Evolutionary conservation across 1,284 basidiomycete genomes (phyloP), one percentile per base, ranked within the genome.

Genomic region (Rhizopogon parksii): DNA sequence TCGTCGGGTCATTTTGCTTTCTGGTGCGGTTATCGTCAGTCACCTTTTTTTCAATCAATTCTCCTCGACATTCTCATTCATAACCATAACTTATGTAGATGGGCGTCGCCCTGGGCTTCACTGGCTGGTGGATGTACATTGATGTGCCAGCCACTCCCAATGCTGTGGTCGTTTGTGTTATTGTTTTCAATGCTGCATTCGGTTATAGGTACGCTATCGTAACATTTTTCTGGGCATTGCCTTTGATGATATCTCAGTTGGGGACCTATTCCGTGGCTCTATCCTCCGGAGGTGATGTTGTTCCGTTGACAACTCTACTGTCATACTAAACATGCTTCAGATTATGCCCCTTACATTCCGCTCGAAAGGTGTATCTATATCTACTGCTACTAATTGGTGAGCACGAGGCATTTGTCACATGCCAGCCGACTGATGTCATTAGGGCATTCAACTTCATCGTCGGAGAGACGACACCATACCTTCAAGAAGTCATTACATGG

Each of bases 121-220:
- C 88, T 14, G 93, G 92, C 7, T 91, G 83, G 79, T 95, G 91
- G 83, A 89, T 98, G 79, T 93, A 91, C 64, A 82, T 97, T 45
- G 93, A 97, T 66, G 80, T 92, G 46, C 80, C 86, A 1, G 76
- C 79, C 57, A 94, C 91, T 4, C 91, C 95, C 0, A 82, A 86
- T 48, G 92, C 91, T 2, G 95, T 98, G 11, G 95, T 98, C 2
- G 68, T 79, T 15, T 96, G 91, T 60, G 92, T 99, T 6, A 85
- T 99, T 52, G 75, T 95, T 45, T 99, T 89, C 78, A 98, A 98
- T 60, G 91, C 91, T 39, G 88, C 87, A 7, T 97, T 97, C 63
- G 95, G 94, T 14, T 91, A 85, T 63, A 89, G 85, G 68, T 80
- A 66, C 53, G 62, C 65, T 70, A 40, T 21, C 17, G 36, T 37